Conservation (phyloP, 1,284 basidiomycete genomes). For the Cutaneotrichosporon cutaneum region DNA sequence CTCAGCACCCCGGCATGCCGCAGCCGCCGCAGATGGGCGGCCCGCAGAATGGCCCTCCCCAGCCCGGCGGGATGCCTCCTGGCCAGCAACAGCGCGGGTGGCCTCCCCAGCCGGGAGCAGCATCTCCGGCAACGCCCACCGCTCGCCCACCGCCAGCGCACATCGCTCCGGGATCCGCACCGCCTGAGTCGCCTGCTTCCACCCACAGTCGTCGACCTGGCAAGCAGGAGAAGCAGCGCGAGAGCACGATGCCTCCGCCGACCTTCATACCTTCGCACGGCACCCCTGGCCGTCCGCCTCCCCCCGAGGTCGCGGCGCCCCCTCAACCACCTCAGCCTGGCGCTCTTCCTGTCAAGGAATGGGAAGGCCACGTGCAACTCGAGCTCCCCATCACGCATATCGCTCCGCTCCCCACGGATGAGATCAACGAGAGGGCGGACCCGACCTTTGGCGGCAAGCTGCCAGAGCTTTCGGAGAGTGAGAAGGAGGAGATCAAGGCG, state of each 20-base stretch:
- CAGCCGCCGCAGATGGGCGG: background rate
- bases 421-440: slow-evolving; percentile 52
- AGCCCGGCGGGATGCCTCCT: slow-evolving; percentile 17
- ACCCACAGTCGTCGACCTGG: slow-evolving; percentile 19
- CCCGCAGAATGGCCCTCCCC: slow-evolving; percentile 3
- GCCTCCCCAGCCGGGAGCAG: slow-evolving; percentile 17
- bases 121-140: slow-evolving; percentile 19
- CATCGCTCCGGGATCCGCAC: slow-evolving; percentile 19
- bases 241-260: slow-evolving; percentile 40
- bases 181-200: slow-evolving; percentile 17
- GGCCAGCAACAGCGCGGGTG: slow-evolving; percentile 25
- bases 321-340: slow-evolving; percentile 41
- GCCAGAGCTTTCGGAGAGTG: slow-evolving; percentile 58
- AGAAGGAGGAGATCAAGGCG: slow-evolving; percentile 56
- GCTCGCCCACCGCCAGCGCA: slow-evolving; percentile 34
- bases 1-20: slow-evolving; percentile 15
- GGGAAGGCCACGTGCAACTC: slow-evolving; percentile 54
- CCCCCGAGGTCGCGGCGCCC: slow-evolving; percentile 26
- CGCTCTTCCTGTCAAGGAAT: slow-evolving; percentile 45
- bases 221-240: slow-evolving; percentile 15
- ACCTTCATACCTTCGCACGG: slow-evolving; percentile 36
- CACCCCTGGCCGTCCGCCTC: slow-evolving; percentile 18
- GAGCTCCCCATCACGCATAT: slow-evolving; percentile 66
- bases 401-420: slow-evolving; percentile 62
- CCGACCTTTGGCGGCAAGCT: slow-evolving; percentile 57